Evolutionary conservation across 2,329 filamentous ascomycete species (phyloP), one percentile per base, ranked within the genome.

Genomic region (Metarhizium humberi): DNA sequence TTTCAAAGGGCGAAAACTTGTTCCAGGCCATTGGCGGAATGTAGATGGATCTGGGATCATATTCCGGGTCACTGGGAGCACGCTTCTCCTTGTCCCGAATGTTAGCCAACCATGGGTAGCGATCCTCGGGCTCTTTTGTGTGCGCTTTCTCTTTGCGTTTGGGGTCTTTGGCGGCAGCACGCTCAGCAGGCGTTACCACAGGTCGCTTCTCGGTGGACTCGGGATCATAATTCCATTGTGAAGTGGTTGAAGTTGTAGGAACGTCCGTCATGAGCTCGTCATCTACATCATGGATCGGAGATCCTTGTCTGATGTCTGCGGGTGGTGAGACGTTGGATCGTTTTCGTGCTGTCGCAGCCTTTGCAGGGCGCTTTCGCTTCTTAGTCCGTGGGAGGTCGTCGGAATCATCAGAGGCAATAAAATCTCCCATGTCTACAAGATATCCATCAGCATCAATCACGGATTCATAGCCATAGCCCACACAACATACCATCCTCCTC

Each of bases 1-100:
- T 95, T 72, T 99, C 94, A 61, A 99, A 99, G 0, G 92, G 82
- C 0, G 92, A 95, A 67, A 99, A 96, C 30, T 88, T 86, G 34
- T 74, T 73, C 85, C 86, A 95, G 0, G 90, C 90, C 38, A 77
- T 67, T 0, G 90, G 88, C 0, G 94, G 94, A 38, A 99, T 87
- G 69, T 86, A 96, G n/a, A 99, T 80, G 0, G 91, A 95, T 20
- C 90, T 81, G 8, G 90, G 90, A 64, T 99, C 92, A 63, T 92
- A 96, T 55, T 99, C 92, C 0, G 92, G 87, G 68, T 96, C 84
- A 10, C 81, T 86, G 0, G 82, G 81, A 0, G 86, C 80, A 64
- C 95, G 85, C 53, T 86, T 84, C 64, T 97, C 91, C 51, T 90
- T 90, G 69, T 99, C 94, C 61, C 80, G 76, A 56, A 94, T 80